These are phyloP conservation scores for Fusarium sp. DNA, from an alignment of 2,329 filamentous ascomycete species.

Conservation along the genomic window DNA sequence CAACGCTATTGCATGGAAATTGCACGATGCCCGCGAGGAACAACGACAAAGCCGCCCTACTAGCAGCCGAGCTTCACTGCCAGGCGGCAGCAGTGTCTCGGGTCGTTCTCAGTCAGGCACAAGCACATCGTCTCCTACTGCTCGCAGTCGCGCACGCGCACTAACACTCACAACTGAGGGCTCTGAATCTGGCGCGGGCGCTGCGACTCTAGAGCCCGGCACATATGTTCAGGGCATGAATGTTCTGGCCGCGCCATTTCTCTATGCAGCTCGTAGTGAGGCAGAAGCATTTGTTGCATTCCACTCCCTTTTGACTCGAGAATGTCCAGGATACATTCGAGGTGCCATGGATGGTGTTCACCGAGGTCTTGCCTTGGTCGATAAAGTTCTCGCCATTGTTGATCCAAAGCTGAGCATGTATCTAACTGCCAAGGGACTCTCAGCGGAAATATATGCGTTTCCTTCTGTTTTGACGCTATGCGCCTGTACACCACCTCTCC, in stretches of 20 bases:
- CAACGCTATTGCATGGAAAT: constrained; percentile 93
- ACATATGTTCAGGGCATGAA: constrained; percentile 99
- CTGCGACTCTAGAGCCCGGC: constrained; percentile 71
- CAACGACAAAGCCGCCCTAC: constrained; percentile 54
- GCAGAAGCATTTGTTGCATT: constrained; percentile 95
- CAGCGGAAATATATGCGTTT: constrained; percentile 96
- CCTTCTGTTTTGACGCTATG: constrained; percentile 94
- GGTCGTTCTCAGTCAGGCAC: constrained; percentile 51
- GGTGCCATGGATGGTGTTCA: constrained; percentile 98
- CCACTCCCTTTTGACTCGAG: constrained; percentile 84
- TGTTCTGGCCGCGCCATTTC: constrained; percentile 92
- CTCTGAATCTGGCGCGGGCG: constrained; percentile 66
- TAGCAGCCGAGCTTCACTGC: constrained; percentile 51
- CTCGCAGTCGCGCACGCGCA: constrained; percentile 65
- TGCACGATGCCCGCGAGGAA: constrained; percentile 80
- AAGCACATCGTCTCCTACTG: constrained; percentile 56
- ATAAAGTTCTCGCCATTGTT: constrained; percentile 90
- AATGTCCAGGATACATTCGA: constrained; percentile 93
- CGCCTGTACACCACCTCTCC: constrained; percentile 93
- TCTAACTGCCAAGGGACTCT: constrained; percentile 85
- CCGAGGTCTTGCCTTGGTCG: constrained; percentile 88
- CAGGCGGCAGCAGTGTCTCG: constrained; percentile 49
- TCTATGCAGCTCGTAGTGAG: constrained; percentile 94
- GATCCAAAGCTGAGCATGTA: constrained; percentile 89
- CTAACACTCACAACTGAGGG: constrained; percentile 72